phyloP scores from a whole-genome alignment of 1,284 basidiomycete species.

The Ustilago loliicola region DNA sequence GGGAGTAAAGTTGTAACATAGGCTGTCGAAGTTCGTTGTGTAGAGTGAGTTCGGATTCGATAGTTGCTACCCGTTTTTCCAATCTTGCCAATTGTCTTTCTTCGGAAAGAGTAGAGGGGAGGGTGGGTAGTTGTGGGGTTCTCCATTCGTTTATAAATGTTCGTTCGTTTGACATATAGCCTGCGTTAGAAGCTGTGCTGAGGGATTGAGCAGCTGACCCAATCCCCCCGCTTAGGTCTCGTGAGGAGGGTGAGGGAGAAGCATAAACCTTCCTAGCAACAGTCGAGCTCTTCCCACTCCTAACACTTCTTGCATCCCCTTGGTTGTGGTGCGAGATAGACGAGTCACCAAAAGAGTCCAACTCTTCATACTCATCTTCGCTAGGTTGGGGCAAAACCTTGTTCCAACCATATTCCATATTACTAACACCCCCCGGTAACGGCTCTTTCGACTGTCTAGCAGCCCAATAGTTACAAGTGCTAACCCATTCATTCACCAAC shows the following conservation, averaged over 20 bases:
- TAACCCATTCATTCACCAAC: constrained; percentile 96
- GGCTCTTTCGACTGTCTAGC: constrained; percentile 93
- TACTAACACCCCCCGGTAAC: constrained; percentile 91
- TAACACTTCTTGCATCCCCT: constrained; percentile 40
- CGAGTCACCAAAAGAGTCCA: constrained; percentile 65
- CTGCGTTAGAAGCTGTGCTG: constrained; percentile 15
- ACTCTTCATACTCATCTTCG: constrained; percentile 72
- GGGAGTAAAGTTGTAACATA: constrained; percentile 83
- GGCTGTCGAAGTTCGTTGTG: constrained; percentile 87
- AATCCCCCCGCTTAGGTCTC: not conserved
- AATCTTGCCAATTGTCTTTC: constrained; percentile 77
- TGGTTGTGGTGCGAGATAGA: not conserved
- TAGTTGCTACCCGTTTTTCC: constrained; percentile 66
- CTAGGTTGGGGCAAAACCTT: constrained; percentile 73
- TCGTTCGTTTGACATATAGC: constrained; percentile 74
- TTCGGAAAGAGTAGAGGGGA: constrained; percentile 88
- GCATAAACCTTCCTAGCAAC: constrained; percentile 1
- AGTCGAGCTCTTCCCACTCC: constrained; percentile 30
- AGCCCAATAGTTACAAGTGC: constrained; percentile 99
- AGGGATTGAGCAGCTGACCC: constrained; percentile 14
- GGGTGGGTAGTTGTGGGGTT: constrained; percentile 83
- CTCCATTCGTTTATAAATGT: constrained; percentile 95
- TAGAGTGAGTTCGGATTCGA: constrained; percentile 83
- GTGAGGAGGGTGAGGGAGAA: not conserved
- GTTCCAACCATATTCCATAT: constrained; percentile 99